Conservation (phyloP, 305 asterid genomes). For the Solanum hybrid region DNA sequence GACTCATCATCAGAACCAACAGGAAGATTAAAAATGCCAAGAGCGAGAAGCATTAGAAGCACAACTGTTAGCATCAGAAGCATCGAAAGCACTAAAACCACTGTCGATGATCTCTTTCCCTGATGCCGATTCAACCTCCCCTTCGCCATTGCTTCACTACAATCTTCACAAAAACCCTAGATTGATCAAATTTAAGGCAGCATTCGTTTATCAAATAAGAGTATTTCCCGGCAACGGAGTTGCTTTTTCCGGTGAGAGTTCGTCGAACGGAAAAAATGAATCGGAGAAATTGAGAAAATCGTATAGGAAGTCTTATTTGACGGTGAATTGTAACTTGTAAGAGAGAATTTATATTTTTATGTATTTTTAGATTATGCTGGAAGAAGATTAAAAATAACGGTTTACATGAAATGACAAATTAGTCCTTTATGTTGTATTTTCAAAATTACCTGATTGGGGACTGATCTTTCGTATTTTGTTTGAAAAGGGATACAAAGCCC, state of each 20-base stretch:
- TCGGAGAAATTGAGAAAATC: background rate
- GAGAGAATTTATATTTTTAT: background rate
- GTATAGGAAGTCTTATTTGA: background rate
- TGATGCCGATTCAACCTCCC: constrained; percentile 51
- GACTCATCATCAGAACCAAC: constrained; percentile 37
- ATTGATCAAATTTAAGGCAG: background rate
- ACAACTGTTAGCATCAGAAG: constrained; percentile 66
- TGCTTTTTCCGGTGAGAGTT: background rate
- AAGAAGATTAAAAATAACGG: background rate
- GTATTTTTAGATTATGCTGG: background rate
- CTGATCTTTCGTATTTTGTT: background rate
- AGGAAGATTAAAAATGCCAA: constrained; percentile 67
- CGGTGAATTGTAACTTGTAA: background rate
- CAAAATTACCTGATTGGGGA: background rate
- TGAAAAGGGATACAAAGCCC: background rate
- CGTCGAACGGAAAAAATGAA: background rate
- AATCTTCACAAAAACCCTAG: background rate
- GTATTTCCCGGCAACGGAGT: background rate
- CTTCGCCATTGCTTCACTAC: constrained; percentile 32
- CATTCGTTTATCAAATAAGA: background rate
- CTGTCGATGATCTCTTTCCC: constrained; percentile 56
- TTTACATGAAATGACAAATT: background rate
- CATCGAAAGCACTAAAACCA: constrained; percentile 51
- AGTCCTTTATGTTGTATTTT: background rate
- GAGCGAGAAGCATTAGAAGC: constrained; percentile 64